Evolutionary conservation across 2,329 filamentous ascomycete species (phyloP).

Genomic region (Graphilbum sp.): DNA sequence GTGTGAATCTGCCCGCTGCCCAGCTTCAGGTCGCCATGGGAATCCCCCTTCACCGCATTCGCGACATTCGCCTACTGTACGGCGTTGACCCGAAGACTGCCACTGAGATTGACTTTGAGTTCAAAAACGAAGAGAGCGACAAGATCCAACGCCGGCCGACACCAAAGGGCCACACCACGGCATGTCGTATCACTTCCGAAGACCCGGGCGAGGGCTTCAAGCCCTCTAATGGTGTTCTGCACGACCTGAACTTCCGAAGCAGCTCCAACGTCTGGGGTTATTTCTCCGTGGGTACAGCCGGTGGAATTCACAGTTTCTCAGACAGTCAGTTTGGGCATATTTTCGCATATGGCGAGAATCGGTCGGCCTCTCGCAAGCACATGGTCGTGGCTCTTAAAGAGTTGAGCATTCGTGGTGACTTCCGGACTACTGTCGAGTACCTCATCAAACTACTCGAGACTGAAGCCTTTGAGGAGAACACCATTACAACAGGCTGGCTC

Average conservation of each 20-base stretch:
- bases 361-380: conserved; percentile 89
- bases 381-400: conserved; percentile 99
- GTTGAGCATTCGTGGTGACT: conserved; percentile 97
- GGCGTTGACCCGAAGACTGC: conserved; percentile 80
- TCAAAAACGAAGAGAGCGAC: conserved; percentile 69
- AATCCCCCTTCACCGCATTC: conserved; percentile 84
- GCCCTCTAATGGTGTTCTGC: conserved; percentile 96
- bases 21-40: conserved; percentile 99
- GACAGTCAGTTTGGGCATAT: conserved; percentile 99
- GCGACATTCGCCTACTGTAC: conserved; percentile 90
- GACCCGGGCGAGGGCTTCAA: conserved; percentile 99
- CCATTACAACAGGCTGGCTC: conserved; percentile 96
- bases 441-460: conserved; percentile 98
- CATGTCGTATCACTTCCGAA: conserved; percentile 97
- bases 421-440: conserved; percentile 96
- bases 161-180: conserved; percentile 93
- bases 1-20: conserved; percentile 90
- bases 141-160: conserved; percentile 77
- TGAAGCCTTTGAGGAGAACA: conserved; percentile 96
- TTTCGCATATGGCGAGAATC: conserved; percentile 96
- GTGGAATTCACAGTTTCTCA: conserved; percentile 97
- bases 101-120: conserved; percentile 90
- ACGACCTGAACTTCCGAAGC: conserved; percentile 96
- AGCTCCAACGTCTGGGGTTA: conserved; percentile 99
- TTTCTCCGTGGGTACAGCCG: conserved; percentile 93